Percentiles rank a stretch among this genome's conserved stretches.
Evolutionary conservation across 2,329 filamentous ascomycete genomes (phyloP).

Genomic region (Fusarium miscanthi): DNA sequence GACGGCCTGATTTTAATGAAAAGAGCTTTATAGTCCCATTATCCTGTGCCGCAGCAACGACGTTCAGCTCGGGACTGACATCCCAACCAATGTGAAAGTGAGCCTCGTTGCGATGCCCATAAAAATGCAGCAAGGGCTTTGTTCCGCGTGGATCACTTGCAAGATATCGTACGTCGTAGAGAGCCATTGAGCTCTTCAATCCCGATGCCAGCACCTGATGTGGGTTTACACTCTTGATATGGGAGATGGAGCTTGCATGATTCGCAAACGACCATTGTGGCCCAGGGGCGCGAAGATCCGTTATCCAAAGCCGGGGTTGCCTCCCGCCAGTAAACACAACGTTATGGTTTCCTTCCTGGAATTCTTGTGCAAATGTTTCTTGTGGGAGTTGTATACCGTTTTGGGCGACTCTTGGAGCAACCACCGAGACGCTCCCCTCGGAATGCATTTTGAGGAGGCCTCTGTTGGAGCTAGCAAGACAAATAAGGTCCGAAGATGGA

Average conservation of each 20-base stretch:
- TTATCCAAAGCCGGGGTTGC: slow-evolving; percentile 57
- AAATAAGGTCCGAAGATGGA: slow-evolving; percentile 53
- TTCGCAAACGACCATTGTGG: slow-evolving; percentile 48
- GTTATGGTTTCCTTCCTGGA: slow-evolving; percentile 55
- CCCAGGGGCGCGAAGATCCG: slow-evolving; percentile 57
- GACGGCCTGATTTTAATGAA: slow-evolving; percentile 59
- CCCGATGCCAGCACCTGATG: slow-evolving; percentile 66
- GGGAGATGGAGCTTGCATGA: slow-evolving; percentile 58
- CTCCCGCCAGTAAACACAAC: slow-evolving; percentile 65
- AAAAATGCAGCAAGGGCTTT: slow-evolving; percentile 60
- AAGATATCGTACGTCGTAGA: slow-evolving; percentile 67
- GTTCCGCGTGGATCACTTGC: slow-evolving; percentile 35
- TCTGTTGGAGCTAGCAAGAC: slow-evolving; percentile 60
- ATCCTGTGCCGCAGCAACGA: slow-evolving; percentile 66
- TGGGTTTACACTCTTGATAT: slow-evolving; percentile 60
- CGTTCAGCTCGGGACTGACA: slow-evolving; percentile 57
- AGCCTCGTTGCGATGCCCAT: slow-evolving; percentile 61
- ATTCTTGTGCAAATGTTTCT: slow-evolving; percentile 63
- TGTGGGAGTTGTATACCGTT: slow-evolving; percentile 38
- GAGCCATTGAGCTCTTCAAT: slow-evolving; percentile 59
- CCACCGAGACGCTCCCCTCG: slow-evolving; percentile 49
- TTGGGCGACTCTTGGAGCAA: slow-evolving; percentile 43
- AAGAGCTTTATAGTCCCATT: slow-evolving; percentile 61
- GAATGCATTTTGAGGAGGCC: slow-evolving; percentile 57
- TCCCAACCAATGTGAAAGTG: slow-evolving; percentile 64